Conservation (phyloP, 345 rosid species). For the Viola odorata region DNA sequence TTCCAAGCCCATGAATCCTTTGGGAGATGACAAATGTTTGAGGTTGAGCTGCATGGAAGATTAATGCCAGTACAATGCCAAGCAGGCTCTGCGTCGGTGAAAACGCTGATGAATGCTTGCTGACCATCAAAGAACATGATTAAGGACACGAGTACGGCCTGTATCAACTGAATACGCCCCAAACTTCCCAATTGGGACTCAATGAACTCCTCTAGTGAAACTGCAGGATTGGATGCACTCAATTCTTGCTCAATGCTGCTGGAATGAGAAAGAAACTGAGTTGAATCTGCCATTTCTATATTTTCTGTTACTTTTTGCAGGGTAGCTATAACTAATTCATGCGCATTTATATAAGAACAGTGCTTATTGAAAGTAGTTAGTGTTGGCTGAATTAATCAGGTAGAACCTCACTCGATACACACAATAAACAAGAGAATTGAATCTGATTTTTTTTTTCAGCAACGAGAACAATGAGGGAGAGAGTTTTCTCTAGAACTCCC, state of each 20-base stretch:
- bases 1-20: constrained; percentile 51
- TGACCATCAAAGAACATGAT: constrained; percentile 57
- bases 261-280: constrained; percentile 23
- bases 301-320: too few relatives aligned
- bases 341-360: too few relatives aligned
- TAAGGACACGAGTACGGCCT: constrained; percentile 47
- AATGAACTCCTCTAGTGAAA: constrained; percentile 35
- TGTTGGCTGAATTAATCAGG: too few relatives aligned
- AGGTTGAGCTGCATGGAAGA: constrained; percentile 15
- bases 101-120: constrained; percentile 55
- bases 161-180: constrained; percentile 36
- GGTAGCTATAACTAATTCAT: too few relatives aligned
- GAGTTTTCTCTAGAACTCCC: too few relatives aligned
- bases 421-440: too few relatives aligned
- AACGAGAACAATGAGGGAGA: too few relatives aligned
- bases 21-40: constrained; percentile 38
- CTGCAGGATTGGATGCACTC: neutral
- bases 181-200: constrained; percentile 35
- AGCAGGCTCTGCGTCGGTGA: constrained; percentile 47
- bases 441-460: too few relatives aligned
- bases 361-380: too few relatives aligned
- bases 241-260: constrained; percentile 2
- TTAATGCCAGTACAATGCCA: constrained; percentile 44
- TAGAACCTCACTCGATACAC: too few relatives aligned
- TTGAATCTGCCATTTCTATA: neutral